Percentiles rank a stretch among this genome's conserved stretches.
These are phyloP conservation scores for Lipomyces japonicus DNA, from an alignment of 805 yeast species.

Conservation along the genomic window DNA sequence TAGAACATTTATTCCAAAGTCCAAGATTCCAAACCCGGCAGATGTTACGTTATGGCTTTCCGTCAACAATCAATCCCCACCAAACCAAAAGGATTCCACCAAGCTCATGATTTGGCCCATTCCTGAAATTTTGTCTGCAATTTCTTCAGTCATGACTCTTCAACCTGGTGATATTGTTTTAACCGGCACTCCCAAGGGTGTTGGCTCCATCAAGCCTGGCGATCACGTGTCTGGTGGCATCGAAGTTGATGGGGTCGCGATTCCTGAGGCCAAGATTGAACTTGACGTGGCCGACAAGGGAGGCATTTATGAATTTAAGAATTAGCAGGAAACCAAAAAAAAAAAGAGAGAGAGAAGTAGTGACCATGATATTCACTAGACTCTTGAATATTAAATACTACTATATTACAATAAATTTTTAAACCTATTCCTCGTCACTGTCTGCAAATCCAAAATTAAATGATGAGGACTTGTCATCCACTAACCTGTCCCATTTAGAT, in stretches of 20 bases:
- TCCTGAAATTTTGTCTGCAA: constrained; percentile 70
- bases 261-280: constrained; percentile 50
- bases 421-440: constrained; percentile 7
- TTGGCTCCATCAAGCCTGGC: constrained; percentile 78
- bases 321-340: constrained; percentile 34
- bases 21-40: constrained; percentile 66
- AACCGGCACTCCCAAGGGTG: constrained; percentile 98
- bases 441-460: constrained; percentile 40
- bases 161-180: constrained; percentile 86
- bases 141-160: constrained; percentile 86
- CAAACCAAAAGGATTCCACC: constrained; percentile 60
- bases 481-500: constrained; percentile 50
- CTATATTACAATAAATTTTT: background rate
- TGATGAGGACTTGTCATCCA: constrained; percentile 34
- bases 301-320: constrained; percentile 55
- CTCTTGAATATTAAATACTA: background rate
- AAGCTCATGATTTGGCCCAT: constrained; percentile 84
- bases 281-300: constrained; percentile 53
- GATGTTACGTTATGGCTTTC: constrained; percentile 58
- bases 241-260: constrained; percentile 50
- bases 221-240: constrained; percentile 68
- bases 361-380: constrained; percentile 1
- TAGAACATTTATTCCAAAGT: constrained; percentile 57
- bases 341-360: background rate
- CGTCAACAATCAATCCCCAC: constrained; percentile 68